Evolutionary conservation across 2,329 filamentous ascomycete species (phyloP), one percentile per base, ranked within the genome.

Genomic region (Microdochium paspali): DNA sequence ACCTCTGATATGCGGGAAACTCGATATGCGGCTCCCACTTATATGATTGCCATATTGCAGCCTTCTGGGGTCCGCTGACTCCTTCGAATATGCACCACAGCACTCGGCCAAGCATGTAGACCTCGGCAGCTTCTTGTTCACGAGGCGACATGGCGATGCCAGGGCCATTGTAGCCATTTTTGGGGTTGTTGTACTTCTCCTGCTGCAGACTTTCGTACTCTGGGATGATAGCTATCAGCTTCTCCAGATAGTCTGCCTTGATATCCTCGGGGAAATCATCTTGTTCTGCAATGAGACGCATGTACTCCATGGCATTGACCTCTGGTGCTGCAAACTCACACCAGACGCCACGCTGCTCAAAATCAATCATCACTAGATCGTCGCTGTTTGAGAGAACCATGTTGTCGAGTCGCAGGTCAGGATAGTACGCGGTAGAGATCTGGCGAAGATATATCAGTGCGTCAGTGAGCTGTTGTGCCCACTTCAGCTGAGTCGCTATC

Each of bases 61-160:
- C 71, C 50, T 69, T 68, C 54, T 82, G 75, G 2, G 78, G 77
- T 2, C 76, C 77, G 49, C 74, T 76, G 55, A 74, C 72, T 20
- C 76, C 77, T 57, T 82, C 79, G 48, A 82, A 82, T 15, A 82
- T 71, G 56, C 79, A 82, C 77, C 78, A 82, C 44, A 82, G 64
- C 24, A 80, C 67, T 32, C 78, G 70, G 5, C 77, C 79, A 15
- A 82, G 71, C 77, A 81, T 80, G 61, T 80, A 82, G 1, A 80
- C 77, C 58, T 79, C 74, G 20, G 77, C 77, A 0, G 72, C 67
- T 54, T 82, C 79, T 52, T 77, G 73, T 53, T 82, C 78, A 3
- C 50, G 50, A 1, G 61, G 58, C 13, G 65, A 70, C n/a, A 82
- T 66, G 46, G 70, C 73, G 4, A 72, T 65, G 78, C 78, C 82